Conservation (phyloP, 2,329 filamentous ascomycete genomes). For the Exophiala oligosperma region DNA sequence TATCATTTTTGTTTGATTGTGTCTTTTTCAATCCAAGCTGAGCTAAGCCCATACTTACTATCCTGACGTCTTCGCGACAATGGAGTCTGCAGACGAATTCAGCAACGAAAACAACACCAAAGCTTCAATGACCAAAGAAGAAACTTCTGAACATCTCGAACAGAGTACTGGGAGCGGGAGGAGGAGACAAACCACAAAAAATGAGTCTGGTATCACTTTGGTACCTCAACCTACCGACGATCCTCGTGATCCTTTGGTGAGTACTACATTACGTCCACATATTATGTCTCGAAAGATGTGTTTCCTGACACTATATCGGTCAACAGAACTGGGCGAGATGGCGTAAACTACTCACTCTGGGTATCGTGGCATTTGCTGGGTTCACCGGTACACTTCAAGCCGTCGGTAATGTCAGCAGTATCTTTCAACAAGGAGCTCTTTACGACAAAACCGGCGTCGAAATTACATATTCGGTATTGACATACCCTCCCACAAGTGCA, state of each 20-base stretch:
- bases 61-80: too few relatives aligned
- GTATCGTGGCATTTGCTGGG: neutral
- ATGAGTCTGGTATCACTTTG: slow-evolving; percentile 30
- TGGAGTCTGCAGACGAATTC: neutral
- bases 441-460: slow-evolving; percentile 22
- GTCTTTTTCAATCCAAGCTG: too few relatives aligned
- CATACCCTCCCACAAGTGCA: neutral
- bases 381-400: slow-evolving; percentile 1
- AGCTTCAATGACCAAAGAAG: neutral
- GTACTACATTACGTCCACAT: slow-evolving; percentile 16
- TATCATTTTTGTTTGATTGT: too few relatives aligned
- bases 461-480: slow-evolving; percentile 22
- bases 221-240: slow-evolving; percentile 32
- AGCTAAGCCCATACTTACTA: too few relatives aligned
- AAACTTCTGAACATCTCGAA: neutral
- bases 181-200: slow-evolving; percentile 17
- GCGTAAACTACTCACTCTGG: neutral
- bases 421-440: slow-evolving; percentile 18
- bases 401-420: neutral
- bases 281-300: neutral
- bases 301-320: neutral
- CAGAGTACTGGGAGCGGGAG: neutral
- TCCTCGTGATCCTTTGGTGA: slow-evolving; percentile 33
- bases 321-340: slow-evolving; percentile 1
- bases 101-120: neutral